Conservation (phyloP, 129 eudicot genomes). For the Glebionis coronaria region DNA sequence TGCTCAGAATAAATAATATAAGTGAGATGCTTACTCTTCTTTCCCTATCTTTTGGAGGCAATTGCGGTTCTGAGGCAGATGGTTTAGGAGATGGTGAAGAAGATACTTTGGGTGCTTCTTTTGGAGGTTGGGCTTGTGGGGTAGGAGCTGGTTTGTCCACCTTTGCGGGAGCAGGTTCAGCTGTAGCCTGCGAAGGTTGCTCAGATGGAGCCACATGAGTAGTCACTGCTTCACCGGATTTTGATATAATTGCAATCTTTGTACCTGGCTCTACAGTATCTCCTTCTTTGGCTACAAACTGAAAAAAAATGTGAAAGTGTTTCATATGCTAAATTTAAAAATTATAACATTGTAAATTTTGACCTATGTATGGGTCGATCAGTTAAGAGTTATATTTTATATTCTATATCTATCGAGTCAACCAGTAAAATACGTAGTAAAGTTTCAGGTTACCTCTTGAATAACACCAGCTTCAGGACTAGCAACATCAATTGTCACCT, state of each 20-base stretch:
- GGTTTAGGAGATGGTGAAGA: conserved; percentile 42
- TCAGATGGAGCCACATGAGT: conserved; percentile 68
- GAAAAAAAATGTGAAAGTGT: not conserved
- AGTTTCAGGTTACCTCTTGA: conserved; percentile 38
- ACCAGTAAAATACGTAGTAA: too few relatives aligned
- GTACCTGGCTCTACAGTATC: conserved; percentile 67
- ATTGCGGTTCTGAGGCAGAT: conserved; percentile 55
- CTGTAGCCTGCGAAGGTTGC: conserved; percentile 34
- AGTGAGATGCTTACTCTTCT: conserved; percentile 47
- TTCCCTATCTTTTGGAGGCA: conserved; percentile 71
- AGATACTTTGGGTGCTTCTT: conserved; percentile 35
- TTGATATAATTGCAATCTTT: conserved; percentile 54
- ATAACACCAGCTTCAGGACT: conserved; percentile 68
- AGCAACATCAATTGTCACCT: conserved; percentile 71
- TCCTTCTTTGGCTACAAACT: conserved; percentile 69
- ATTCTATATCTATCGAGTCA: too few relatives aligned
- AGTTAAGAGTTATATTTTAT: too few relatives aligned
- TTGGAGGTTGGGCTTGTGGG: conserved; percentile 29
- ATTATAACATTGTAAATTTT: too few relatives aligned
- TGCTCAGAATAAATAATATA: not conserved
- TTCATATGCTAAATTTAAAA: too few relatives aligned
- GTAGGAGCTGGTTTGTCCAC: conserved; percentile 35
- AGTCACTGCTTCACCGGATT: conserved; percentile 42
- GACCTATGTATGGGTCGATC: too few relatives aligned
- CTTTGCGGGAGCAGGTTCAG: conserved; percentile 43